A percentile compares a stretch with the other conserved stretches of the same genome.
phyloP scores from a whole-genome alignment of 169 alveolate species.

The Plasmodium reichenowi region DNA sequence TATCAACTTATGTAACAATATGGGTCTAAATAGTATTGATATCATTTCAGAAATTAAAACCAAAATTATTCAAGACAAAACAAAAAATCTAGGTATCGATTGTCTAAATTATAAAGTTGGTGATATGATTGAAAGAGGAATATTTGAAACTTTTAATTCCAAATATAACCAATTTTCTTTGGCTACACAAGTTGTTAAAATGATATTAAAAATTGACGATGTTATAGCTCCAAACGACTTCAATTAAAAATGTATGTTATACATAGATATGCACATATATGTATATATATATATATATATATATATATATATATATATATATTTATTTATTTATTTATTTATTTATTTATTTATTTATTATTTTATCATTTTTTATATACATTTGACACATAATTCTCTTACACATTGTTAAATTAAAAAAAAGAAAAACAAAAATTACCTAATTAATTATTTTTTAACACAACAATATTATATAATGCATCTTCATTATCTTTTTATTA shows the following conservation, averaged over 20 bases:
- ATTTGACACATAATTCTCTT: too few species aligned
- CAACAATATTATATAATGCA: too few species aligned
- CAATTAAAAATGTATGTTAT: slow-evolving; percentile 20
- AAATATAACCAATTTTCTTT: slow-evolving; percentile 95
- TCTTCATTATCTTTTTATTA: too few species aligned
- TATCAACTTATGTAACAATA: slow-evolving; percentile 97
- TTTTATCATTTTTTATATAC: too few species aligned
- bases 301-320: background rate
- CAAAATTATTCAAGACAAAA: slow-evolving; percentile 88
- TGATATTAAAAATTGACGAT: slow-evolving; percentile 99
- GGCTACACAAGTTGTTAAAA: slow-evolving; percentile 99
- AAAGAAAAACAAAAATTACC: too few species aligned
- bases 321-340: too few species aligned
- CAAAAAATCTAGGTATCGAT: slow-evolving; percentile 95
- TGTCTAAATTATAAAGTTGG: slow-evolving; percentile 88
- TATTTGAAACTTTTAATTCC: slow-evolving; percentile 95
- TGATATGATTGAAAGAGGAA: slow-evolving; percentile 94
- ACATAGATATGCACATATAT: slow-evolving; percentile 5
- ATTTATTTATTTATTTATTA: too few species aligned
- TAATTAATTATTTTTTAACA: too few species aligned
- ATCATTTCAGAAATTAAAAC: slow-evolving; percentile 94
- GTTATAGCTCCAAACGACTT: slow-evolving; percentile 89
- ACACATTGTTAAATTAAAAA: too few species aligned
- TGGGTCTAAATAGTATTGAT: slow-evolving; percentile 96
- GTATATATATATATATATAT: slow-evolving; percentile 1